These are phyloP conservation scores for Pestalotiopsis sp. DNA, from an alignment of 2,329 filamentous ascomycete species.

Conservation along the genomic window DNA sequence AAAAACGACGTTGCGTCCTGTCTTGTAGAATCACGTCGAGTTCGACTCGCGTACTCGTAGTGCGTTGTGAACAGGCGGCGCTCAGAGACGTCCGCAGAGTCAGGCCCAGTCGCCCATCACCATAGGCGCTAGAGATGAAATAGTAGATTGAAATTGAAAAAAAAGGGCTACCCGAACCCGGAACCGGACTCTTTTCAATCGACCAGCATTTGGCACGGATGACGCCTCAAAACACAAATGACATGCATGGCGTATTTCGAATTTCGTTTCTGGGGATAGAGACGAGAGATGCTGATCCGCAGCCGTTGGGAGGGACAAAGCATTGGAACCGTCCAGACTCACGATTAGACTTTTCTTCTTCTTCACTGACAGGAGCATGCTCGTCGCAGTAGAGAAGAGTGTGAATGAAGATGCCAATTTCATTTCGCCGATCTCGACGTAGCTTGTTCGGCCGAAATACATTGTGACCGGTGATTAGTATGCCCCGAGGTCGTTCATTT, in stretches of 20 bases:
- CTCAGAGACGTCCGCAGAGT: background rate
- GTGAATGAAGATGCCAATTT: no score
- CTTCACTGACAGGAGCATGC: no score
- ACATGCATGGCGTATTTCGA: background rate
- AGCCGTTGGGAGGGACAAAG: background rate
- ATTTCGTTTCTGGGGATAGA: background rate
- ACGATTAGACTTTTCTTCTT: background rate
- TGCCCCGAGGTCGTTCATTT: no score
- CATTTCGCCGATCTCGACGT: background rate
- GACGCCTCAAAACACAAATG: background rate
- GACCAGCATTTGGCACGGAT: background rate
- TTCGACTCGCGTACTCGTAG: background rate
- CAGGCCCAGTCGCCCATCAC: background rate
- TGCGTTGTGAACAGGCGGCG: background rate
- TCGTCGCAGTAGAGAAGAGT: no score
- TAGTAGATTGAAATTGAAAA: background rate
- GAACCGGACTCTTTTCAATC: background rate
- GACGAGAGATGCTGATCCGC: background rate
- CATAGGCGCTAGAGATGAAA: background rate
- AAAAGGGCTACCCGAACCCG: background rate
- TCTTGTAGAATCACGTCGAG: background rate
- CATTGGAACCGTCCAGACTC: background rate
- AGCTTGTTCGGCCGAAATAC: background rate
- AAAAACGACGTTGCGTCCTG: background rate
- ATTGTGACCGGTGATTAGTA: background rate